These are phyloP conservation scores for Casuarina equisetifolia DNA, from an alignment of 306 rosid species.

Conservation along the genomic window DNA sequence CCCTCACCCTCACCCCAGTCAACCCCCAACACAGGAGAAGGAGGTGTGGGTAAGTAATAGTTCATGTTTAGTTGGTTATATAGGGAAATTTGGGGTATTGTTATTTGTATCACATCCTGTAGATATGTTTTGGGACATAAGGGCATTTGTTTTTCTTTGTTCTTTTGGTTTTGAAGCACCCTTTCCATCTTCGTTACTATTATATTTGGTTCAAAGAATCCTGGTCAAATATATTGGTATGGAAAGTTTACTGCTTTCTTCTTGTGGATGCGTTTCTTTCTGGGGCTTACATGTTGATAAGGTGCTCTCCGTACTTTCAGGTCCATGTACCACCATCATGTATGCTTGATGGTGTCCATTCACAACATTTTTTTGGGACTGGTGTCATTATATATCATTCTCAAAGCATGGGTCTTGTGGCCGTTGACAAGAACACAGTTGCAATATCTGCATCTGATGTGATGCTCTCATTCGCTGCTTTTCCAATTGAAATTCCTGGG, in stretches of 20 bases:
- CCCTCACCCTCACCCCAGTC: neutral
- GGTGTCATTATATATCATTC: slow-evolving; percentile 89
- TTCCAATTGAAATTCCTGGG: slow-evolving; percentile 91
- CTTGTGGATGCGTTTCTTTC: neutral
- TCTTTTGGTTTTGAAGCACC: neutral
- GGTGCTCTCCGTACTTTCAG: slow-evolving; percentile 43
- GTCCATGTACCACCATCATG: slow-evolving; percentile 95
- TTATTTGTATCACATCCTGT: neutral
- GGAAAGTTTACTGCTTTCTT: slow-evolving; percentile 14
- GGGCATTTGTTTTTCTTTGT: neutral
- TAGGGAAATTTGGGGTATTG: neutral
- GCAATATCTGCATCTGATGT: slow-evolving; percentile 85
- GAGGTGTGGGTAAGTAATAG: neutral
- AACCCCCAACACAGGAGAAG: neutral
- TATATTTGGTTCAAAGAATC: neutral
- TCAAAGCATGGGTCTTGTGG: slow-evolving; percentile 77
- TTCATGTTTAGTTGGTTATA: neutral
- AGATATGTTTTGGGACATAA: neutral
- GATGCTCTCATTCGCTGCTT: slow-evolving; percentile 93
- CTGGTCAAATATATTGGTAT: neutral
- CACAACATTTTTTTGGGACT: slow-evolving; percentile 88
- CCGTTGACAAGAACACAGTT: slow-evolving; percentile 90
- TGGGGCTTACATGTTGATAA: slow-evolving; percentile 1
- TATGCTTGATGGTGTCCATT: slow-evolving; percentile 97
- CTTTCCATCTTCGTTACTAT: neutral